Evolutionary conservation across 129 eudicot genomes (phyloP).

Genomic region (Oenanthe sinensis): DNA sequence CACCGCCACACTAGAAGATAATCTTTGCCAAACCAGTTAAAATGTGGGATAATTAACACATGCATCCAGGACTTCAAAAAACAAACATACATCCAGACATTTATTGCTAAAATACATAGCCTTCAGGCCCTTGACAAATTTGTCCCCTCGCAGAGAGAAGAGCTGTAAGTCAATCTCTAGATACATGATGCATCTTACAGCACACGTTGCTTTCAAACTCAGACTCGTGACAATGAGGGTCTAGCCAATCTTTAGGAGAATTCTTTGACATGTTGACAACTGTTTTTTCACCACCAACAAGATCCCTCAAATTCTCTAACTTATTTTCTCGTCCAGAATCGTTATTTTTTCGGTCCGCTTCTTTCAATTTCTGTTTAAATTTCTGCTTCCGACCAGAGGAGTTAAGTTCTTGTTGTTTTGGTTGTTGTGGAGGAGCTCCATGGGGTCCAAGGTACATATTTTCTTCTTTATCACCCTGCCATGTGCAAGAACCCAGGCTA

Average conservation of each 20-base stretch:
- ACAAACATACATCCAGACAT: neutral
- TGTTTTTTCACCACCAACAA: constrained; percentile 45
- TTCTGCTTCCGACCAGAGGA: constrained; percentile 60
- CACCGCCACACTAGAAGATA: neutral
- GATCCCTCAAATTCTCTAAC: constrained; percentile 67
- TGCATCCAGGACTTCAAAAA: neutral
- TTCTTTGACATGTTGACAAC: constrained; percentile 32
- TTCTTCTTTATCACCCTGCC: constrained; percentile 60
- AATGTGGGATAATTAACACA: neutral
- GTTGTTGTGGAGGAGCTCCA: constrained; percentile 85
- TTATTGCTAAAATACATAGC: constrained; percentile 16
- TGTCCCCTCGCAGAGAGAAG: neutral
- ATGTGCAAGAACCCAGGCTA: constrained; percentile 1
- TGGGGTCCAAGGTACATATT: constrained; percentile 88
- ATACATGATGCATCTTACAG: neutral
- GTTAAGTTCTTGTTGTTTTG: constrained; percentile 65
- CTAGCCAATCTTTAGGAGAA: constrained; percentile 79
- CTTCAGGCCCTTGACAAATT: neutral
- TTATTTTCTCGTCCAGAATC: constrained; percentile 77
- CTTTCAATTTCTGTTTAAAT: constrained; percentile 83
- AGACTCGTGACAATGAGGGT: constrained; percentile 92
- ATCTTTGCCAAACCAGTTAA: neutral
- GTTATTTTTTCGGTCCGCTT: constrained; percentile 50
- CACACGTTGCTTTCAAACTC: constrained; percentile 47
- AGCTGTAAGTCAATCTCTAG: neutral